Conservation (phyloP, 345 rosid species). For the Carallia brachiata region DNA sequence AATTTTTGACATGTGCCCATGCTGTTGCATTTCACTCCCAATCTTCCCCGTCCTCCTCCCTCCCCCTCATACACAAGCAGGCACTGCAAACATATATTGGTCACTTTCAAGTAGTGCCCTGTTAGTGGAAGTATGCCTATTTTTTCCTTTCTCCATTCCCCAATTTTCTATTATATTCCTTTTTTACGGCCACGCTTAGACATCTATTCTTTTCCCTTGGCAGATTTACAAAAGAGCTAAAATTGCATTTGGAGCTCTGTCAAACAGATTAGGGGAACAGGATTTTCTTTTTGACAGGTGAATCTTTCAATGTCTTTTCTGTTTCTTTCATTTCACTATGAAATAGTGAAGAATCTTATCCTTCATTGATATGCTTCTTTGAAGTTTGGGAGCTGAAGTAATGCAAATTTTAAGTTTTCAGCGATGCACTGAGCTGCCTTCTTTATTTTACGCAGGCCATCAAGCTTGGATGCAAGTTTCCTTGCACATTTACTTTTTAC, state of each 20-base stretch:
- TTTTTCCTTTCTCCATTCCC: background rate
- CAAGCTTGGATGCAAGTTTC: constrained; percentile 82
- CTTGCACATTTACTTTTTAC: constrained; percentile 66
- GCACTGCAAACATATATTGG: background rate
- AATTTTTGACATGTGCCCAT: background rate
- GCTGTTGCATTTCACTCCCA: background rate
- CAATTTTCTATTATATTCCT: background rate
- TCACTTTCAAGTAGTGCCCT: background rate
- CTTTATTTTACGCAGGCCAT: constrained; percentile 53
- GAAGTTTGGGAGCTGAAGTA: background rate
- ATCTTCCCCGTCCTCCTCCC: background rate
- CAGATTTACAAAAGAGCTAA: constrained; percentile 80
- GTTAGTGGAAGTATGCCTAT: background rate
- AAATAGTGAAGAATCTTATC: too few relatives aligned
- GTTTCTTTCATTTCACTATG: too few relatives aligned
- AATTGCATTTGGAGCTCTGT: constrained; percentile 72
- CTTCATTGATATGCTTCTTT: too few relatives aligned
- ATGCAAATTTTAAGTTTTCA: background rate
- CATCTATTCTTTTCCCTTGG: constrained; percentile 3
- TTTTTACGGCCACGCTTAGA: background rate
- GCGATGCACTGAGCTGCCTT: background rate
- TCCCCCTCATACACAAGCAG: background rate
- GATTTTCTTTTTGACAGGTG: constrained; percentile 78
- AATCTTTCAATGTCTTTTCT: constrained; percentile 5
- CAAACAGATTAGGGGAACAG: constrained; percentile 71